Percentiles rank a stretch among this genome's conserved stretches.
Evolutionary conservation across 805 yeast species (phyloP).

Genomic region (Ogataea saltuana): DNA sequence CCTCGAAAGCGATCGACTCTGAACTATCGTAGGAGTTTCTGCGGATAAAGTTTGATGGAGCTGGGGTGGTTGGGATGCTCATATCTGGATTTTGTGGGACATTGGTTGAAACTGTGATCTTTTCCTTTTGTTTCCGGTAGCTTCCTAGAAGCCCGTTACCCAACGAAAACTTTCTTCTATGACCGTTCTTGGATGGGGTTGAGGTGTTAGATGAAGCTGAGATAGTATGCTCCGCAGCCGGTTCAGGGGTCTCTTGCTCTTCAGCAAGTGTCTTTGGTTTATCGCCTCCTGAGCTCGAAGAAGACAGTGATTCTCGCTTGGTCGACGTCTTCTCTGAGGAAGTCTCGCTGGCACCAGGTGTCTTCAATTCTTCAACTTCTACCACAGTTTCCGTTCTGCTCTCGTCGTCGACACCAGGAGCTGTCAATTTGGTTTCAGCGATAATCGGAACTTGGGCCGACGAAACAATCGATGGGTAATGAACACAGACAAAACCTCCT

Average conservation of each 20-base stretch:
- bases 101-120: slow-evolving; percentile 35
- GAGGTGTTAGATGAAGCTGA: slow-evolving; percentile 33
- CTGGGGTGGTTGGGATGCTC: slow-evolving; percentile 39
- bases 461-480: slow-evolving; percentile 49
- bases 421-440: slow-evolving; percentile 3
- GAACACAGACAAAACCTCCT: slow-evolving; percentile 90
- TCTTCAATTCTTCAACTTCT: slow-evolving; percentile 16
- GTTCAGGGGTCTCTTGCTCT: slow-evolving; percentile 19
- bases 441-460: slow-evolving; percentile 4
- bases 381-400: slow-evolving; percentile 22
- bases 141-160: slow-evolving; percentile 56
- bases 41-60: slow-evolving; percentile 39
- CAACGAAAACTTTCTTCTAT: slow-evolving; percentile 63
- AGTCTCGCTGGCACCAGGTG: slow-evolving; percentile 23
- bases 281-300: slow-evolving; percentile 22
- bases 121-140: slow-evolving; percentile 50
- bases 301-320: slow-evolving; percentile 26
- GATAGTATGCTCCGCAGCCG: slow-evolving; percentile 20
- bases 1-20: slow-evolving; percentile 62
- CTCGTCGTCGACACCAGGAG: slow-evolving; percentile 19
- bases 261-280: slow-evolving; percentile 15
- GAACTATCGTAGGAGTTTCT: slow-evolving; percentile 49
- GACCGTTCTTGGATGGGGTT: slow-evolving; percentile 41
- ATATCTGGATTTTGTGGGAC: slow-evolving; percentile 50
- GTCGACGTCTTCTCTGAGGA: slow-evolving; percentile 21